Percentiles rank a stretch among this genome's conserved stretches.
Conservation (phyloP, 2,329 filamentous ascomycete genomes). For the Fusarium redolens region DNA sequence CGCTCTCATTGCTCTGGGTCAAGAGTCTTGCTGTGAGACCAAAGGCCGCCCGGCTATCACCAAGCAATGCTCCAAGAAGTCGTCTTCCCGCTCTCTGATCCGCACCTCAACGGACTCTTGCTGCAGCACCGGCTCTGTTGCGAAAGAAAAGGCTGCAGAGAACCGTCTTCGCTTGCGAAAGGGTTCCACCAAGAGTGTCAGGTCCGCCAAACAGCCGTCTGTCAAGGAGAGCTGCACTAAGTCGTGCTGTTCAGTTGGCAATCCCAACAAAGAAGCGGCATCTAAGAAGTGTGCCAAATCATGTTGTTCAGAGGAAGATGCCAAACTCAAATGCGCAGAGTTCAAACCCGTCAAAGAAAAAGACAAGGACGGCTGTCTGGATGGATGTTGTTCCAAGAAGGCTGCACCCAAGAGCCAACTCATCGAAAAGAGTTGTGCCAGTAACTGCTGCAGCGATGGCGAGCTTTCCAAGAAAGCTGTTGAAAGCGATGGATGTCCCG, state of each 20-base stretch:
- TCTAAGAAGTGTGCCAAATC: background rate
- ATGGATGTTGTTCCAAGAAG: conserved; percentile 19
- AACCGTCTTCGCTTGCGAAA: conserved; percentile 26
- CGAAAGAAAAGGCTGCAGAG: conserved; percentile 17
- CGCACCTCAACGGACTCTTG: conserved; percentile 45
- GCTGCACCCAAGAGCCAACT: background rate
- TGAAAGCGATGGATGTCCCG: background rate
- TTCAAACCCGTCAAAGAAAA: background rate
- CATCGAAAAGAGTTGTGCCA: background rate
- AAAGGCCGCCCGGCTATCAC: conserved; percentile 42
- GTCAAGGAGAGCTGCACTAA: conserved; percentile 19
- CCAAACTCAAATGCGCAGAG: background rate
- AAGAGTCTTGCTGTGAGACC: conserved; percentile 62
- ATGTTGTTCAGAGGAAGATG: background rate
- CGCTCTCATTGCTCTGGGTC: conserved; percentile 61
- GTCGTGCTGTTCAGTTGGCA: conserved; percentile 25
- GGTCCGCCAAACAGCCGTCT: background rate
- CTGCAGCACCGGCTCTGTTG: conserved; percentile 31
- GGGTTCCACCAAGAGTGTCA: conserved; percentile 15
- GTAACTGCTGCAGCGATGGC: background rate
- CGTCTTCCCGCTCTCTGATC: conserved; percentile 17
- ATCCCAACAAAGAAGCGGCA: background rate
- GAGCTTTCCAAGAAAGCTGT: background rate
- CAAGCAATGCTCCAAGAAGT: conserved; percentile 43
- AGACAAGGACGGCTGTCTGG: background rate